A percentile compares a stretch with the other conserved stretches of the same genome.
Evolutionary conservation across 176 grass and related monocot species (phyloP).

Genomic region (Rhynchospora pubera): DNA sequence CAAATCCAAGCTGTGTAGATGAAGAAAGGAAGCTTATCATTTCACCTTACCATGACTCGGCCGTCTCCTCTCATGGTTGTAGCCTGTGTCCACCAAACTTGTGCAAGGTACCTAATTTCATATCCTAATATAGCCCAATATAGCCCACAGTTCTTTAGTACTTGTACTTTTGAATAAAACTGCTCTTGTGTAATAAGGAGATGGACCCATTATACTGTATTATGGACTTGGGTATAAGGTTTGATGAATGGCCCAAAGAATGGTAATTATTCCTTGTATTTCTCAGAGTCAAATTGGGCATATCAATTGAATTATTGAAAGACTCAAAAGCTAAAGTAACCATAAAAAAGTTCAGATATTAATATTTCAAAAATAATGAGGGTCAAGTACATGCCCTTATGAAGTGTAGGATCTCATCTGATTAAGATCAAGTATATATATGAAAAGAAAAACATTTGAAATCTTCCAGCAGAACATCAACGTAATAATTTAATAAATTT

Average conservation of each 20-base stretch:
- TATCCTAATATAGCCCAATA: background rate
- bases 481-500: background rate
- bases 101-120: slow-evolving; percentile 29
- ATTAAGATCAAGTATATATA: background rate
- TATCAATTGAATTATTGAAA: background rate
- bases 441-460: background rate
- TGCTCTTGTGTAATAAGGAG: background rate
- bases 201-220: background rate
- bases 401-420: background rate
- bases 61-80: slow-evolving; percentile 26
- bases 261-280: background rate
- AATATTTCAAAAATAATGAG: background rate
- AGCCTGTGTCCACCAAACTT: slow-evolving; percentile 35
- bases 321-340: background rate
- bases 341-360: background rate
- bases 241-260: background rate
- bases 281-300: background rate
- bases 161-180: background rate
- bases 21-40: slow-evolving; percentile 24
- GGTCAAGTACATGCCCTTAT: background rate
- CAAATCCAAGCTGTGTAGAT: slow-evolving; percentile 34
- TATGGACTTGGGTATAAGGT: background rate
- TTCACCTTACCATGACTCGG: slow-evolving; percentile 26
- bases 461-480: background rate
- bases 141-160: background rate